phyloP scores from a whole-genome alignment of 1,139 yeast species.

The Diutina siamensis region DNA sequence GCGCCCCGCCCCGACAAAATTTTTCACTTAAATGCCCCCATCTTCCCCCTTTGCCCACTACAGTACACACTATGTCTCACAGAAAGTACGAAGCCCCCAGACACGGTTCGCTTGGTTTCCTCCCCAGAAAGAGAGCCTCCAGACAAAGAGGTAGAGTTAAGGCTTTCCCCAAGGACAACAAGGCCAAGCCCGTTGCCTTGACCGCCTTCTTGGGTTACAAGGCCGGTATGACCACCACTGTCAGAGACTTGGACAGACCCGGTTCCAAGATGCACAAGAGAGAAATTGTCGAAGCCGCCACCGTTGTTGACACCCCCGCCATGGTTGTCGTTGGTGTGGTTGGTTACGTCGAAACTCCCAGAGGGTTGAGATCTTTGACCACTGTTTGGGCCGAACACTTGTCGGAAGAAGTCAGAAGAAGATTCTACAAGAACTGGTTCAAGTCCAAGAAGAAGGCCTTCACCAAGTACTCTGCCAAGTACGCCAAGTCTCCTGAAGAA shows the following conservation, averaged over 20 bases:
- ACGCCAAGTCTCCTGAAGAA: constrained; percentile 84
- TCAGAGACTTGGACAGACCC: constrained; percentile 99
- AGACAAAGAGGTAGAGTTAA: constrained; percentile 97
- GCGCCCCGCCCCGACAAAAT: background rate
- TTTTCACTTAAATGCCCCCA: background rate
- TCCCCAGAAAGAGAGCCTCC: constrained; percentile 99
- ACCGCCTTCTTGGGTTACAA: constrained; percentile 99
- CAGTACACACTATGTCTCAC: constrained; percentile 66
- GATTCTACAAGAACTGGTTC: constrained; percentile 99
- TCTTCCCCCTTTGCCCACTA: background rate
- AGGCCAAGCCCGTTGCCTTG: constrained; percentile 96
- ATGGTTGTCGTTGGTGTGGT: constrained; percentile 98
- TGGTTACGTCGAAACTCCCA: constrained; percentile 99
- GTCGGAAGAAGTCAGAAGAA: constrained; percentile 98
- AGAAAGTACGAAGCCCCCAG: constrained; percentile 99
- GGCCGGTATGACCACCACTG: constrained; percentile 99
- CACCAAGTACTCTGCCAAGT: constrained; percentile 99
- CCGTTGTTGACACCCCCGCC: constrained; percentile 99
- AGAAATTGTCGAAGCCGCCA: constrained; percentile 98
- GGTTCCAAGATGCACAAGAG: constrained; percentile 99
- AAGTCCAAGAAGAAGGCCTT: constrained; percentile 99
- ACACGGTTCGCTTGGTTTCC: constrained; percentile 99
- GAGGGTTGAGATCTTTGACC: constrained; percentile 98
- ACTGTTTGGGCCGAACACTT: constrained; percentile 99
- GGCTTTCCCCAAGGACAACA: constrained; percentile 99